Conservation (phyloP, 345 rosid species). For the Cardiospermum halicacabum region DNA sequence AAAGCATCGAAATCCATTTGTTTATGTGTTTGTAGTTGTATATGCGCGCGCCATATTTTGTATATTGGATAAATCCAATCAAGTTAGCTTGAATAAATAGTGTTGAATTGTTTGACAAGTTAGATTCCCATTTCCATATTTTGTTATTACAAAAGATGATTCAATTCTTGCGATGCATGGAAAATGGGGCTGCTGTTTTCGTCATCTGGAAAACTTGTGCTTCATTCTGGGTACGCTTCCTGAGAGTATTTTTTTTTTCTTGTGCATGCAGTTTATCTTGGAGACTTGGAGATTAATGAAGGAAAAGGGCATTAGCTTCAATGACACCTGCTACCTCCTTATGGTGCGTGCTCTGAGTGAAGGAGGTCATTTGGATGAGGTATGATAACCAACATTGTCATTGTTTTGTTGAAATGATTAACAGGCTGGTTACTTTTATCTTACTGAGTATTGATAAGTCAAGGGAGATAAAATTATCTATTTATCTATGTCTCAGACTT, state of each 20-base stretch:
- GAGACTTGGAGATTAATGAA: conserved; percentile 70
- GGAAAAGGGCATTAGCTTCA: conserved; percentile 46
- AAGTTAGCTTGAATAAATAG: too few relatives aligned
- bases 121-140: neutral
- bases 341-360: conserved; percentile 67
- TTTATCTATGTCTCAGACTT: neutral
- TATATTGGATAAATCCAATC: neutral
- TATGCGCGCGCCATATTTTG: neutral
- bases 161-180: neutral
- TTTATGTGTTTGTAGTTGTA: neutral
- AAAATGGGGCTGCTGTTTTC: neutral
- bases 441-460: neutral
- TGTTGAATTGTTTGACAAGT: neutral
- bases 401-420: neutral
- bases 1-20: conserved; percentile 1
- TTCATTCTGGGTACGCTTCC: conserved; percentile 5
- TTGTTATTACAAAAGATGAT: conserved; percentile 1
- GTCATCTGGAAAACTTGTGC: neutral
- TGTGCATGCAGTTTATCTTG: conserved; percentile 66
- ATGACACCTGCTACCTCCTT: conserved; percentile 40
- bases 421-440: conserved; percentile 6
- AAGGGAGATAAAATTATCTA: neutral
- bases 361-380: conserved; percentile 81
- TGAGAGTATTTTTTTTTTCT: conserved; percentile 18
- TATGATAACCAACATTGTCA: conserved; percentile 16